These are phyloP conservation scores for Yueomyces sinensis DNA, from an alignment of 805 yeast species.

Conservation along the genomic window DNA sequence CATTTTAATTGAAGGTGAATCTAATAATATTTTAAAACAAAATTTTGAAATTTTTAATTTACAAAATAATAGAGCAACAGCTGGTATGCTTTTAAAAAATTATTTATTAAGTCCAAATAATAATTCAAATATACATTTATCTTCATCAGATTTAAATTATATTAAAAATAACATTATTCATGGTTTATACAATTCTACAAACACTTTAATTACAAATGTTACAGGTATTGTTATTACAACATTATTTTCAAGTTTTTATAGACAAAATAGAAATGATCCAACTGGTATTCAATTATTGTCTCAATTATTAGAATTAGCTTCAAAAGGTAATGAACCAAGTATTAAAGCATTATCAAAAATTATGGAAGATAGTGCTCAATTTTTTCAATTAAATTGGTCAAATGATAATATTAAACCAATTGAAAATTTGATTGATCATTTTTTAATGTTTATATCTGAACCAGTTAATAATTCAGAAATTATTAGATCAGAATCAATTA, in stretches of 20 bases:
- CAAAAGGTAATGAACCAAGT: slow-evolving; percentile 29
- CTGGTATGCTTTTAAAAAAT: slow-evolving; percentile 79
- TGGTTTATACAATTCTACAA: slow-evolving; percentile 24
- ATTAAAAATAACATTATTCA: slow-evolving; percentile 30
- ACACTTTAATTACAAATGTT: slow-evolving; percentile 56
- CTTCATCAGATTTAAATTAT: slow-evolving; percentile 25
- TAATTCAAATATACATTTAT: slow-evolving; percentile 10
- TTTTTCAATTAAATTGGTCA: slow-evolving; percentile 50
- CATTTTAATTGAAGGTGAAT: slow-evolving; percentile 44
- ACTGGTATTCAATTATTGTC: slow-evolving; percentile 58
- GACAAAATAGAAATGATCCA: slow-evolving; percentile 24
- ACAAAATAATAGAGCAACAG: slow-evolving; percentile 51
- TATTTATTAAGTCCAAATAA: slow-evolving; percentile 33
- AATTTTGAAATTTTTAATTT: slow-evolving; percentile 13
- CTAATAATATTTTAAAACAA: slow-evolving; percentile 28
- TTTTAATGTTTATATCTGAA: slow-evolving; percentile 39
- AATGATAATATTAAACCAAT: slow-evolving; percentile 42
- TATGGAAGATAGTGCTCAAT: slow-evolving; percentile 71
- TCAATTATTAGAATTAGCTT: slow-evolving; percentile 48
- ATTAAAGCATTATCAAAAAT: slow-evolving; percentile 73
- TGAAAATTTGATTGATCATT: slow-evolving; percentile 50
- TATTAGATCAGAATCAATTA: slow-evolving; percentile 49
- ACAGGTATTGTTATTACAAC: slow-evolving; percentile 87
- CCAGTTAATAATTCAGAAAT: slow-evolving; percentile 22
- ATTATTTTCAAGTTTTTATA: slow-evolving; percentile 40